A percentile compares a stretch with the other conserved stretches of the same genome.
phyloP scores from a whole-genome alignment of 169 alveolate species.

The Blepharisma undulans region DNA sequence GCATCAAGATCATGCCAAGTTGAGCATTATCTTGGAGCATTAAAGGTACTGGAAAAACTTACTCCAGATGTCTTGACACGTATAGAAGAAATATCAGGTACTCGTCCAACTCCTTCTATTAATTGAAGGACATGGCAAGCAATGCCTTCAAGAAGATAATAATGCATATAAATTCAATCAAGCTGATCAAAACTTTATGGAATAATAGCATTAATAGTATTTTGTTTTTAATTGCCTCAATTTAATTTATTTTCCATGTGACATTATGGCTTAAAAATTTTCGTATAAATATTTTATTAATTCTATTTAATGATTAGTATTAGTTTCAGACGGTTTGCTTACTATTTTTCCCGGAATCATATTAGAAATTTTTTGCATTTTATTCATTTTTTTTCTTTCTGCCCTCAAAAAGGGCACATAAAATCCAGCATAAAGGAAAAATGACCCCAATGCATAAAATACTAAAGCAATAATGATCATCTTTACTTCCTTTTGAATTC shows the following conservation, averaged over 20 bases:
- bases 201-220: too few species aligned
- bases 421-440: neutral
- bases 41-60: conserved; percentile 6
- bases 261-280: neutral
- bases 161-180: too few species aligned
- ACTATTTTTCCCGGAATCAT: neutral
- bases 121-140: too few species aligned
- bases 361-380: neutral
- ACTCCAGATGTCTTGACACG: conserved; percentile 47
- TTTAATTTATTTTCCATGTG: too few species aligned
- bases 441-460: neutral
- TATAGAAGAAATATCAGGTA: conserved; percentile 46
- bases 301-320: neutral
- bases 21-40: conserved; percentile 41
- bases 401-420: neutral
- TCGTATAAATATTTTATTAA: too few species aligned
- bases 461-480: neutral
- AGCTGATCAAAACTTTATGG: too few species aligned
- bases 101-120: conserved; percentile 40
- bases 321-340: neutral
- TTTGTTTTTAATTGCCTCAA: too few species aligned
- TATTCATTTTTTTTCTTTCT: neutral
- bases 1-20: conserved; percentile 54
- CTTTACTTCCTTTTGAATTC: neutral
- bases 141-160: too few species aligned